phyloP scores from a whole-genome alignment of 2,329 filamentous ascomycete genomes.

The Fusarium staphyleae region DNA sequence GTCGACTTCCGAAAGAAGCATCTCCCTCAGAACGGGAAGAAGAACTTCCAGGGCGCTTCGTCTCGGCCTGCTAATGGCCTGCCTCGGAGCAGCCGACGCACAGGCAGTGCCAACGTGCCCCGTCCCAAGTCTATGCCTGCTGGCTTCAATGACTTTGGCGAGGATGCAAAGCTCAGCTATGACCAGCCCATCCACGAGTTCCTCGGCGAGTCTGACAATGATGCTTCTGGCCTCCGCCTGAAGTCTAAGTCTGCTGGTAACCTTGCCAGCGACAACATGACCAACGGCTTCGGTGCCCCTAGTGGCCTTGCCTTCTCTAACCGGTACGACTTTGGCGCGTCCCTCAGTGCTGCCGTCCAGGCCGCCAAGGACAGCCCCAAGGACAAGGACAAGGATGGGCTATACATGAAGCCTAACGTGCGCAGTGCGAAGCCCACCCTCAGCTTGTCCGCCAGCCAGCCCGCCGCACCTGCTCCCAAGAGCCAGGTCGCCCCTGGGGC shows the following conservation, averaged over 20 bases:
- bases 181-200: conserved; percentile 67
- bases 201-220: conserved; percentile 67
- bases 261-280: conserved; percentile 67
- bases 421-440: conserved; percentile 39
- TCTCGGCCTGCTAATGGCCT: conserved; percentile 61
- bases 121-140: conserved; percentile 63
- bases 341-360: conserved; percentile 81
- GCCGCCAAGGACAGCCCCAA: conserved; percentile 71
- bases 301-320: conserved; percentile 83
- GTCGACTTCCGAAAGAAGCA: conserved; percentile 88
- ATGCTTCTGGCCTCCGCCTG: conserved; percentile 67
- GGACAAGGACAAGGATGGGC: conserved; percentile 63
- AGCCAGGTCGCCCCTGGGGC: conserved; percentile 48
- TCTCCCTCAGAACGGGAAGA: conserved; percentile 67
- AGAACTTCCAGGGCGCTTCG: conserved; percentile 57
- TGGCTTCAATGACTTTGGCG: conserved; percentile 75
- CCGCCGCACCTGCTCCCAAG: conserved; percentile 21
- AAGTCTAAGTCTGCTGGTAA: conserved; percentile 72
- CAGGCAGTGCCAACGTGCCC: conserved; percentile 50
- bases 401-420: conserved; percentile 62
- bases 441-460: conserved; percentile 37
- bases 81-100: conserved; percentile 71
- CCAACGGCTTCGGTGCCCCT: conserved; percentile 59
- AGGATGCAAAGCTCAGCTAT: conserved; percentile 65
- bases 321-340: conserved; percentile 96